These are phyloP conservation scores for Aspergillus puulaauensis DNA, from an alignment of 2,329 filamentous ascomycete species.

Conservation along the genomic window DNA sequence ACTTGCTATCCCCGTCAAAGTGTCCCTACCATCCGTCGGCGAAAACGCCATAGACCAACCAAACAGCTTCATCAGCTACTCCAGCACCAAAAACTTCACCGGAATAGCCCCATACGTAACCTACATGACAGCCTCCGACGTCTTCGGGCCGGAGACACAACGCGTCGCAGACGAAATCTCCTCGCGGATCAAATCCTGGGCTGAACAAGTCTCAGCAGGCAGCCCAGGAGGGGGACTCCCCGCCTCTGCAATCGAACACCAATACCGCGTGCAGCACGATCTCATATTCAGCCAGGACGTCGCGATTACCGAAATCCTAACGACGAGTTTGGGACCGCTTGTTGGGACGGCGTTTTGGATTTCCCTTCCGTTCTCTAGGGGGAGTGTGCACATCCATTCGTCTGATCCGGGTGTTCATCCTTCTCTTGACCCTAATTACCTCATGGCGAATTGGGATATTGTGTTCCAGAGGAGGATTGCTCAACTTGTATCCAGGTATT, in stretches of 20 bases:
- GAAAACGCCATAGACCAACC: constrained; percentile 51
- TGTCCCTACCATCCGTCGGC: constrained; percentile 43
- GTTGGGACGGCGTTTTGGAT: constrained; percentile 22
- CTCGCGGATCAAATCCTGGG: neutral
- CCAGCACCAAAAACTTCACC: neutral
- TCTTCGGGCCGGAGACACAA: neutral
- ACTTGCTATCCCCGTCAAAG: constrained; percentile 24
- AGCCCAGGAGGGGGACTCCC: neutral
- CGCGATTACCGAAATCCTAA: constrained; percentile 22
- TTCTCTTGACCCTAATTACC: constrained; percentile 24
- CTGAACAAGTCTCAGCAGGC: neutral
- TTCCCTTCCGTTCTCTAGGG: constrained; percentile 25
- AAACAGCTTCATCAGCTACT: constrained; percentile 19
- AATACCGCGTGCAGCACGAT: constrained; percentile 19
- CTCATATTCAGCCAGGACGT: constrained; percentile 23
- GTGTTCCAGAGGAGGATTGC: neutral
- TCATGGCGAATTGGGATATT: constrained; percentile 20
- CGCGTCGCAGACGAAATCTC: neutral
- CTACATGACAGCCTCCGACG: neutral
- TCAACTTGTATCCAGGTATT: neutral
- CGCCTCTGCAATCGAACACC: neutral
- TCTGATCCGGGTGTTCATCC: neutral
- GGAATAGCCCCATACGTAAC: constrained; percentile 1
- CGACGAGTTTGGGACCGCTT: constrained; percentile 11
- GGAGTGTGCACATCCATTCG: constrained; percentile 23